Evolutionary conservation across 2,329 filamentous ascomycete genomes (phyloP).

Genomic region (Fusarium sacchari): DNA sequence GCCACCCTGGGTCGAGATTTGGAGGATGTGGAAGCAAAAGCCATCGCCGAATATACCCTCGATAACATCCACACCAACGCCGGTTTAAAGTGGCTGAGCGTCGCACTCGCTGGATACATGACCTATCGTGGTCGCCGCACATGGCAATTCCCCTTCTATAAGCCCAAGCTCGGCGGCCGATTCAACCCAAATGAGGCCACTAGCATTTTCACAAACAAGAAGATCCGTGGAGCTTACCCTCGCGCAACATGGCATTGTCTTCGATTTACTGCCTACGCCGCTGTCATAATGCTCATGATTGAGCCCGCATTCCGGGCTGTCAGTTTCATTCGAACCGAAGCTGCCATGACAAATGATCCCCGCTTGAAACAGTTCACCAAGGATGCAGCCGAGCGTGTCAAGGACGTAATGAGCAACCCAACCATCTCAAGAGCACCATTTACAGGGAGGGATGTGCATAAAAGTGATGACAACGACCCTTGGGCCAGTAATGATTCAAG

Average conservation of each 20-base stretch:
- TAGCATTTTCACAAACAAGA: conserved; percentile 42
- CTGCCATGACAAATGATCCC: conserved; percentile 35
- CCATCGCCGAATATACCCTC: conserved; percentile 48
- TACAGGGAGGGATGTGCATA: conserved; percentile 9
- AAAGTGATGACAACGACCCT: conserved; percentile 10
- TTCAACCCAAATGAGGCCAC: conserved; percentile 44
- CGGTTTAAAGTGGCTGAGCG: conserved; percentile 42
- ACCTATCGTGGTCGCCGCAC: conserved; percentile 43
- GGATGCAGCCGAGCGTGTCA: conserved; percentile 37
- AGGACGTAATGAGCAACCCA: conserved; percentile 36
- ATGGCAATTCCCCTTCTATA: conserved; percentile 45
- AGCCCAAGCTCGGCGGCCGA: conserved; percentile 39
- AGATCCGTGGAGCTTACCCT: conserved; percentile 40
- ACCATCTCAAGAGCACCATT: conserved; percentile 6
- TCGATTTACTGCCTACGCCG: conserved; percentile 42
- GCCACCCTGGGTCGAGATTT: conserved; percentile 46
- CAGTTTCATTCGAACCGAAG: conserved; percentile 39
- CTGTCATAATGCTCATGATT: conserved; percentile 41
- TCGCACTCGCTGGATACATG: conserved; percentile 43
- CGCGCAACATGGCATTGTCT: conserved; percentile 40
- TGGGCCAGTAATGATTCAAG: conserved; percentile 8
- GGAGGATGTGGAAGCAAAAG: conserved; percentile 50
- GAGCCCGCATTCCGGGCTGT: conserved; percentile 41
- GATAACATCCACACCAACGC: conserved; percentile 47
- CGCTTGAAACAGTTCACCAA: conserved; percentile 39